Conservation (phyloP, 495 filamentous ascomycete species). For the Aspergillus homomorphus region DNA sequence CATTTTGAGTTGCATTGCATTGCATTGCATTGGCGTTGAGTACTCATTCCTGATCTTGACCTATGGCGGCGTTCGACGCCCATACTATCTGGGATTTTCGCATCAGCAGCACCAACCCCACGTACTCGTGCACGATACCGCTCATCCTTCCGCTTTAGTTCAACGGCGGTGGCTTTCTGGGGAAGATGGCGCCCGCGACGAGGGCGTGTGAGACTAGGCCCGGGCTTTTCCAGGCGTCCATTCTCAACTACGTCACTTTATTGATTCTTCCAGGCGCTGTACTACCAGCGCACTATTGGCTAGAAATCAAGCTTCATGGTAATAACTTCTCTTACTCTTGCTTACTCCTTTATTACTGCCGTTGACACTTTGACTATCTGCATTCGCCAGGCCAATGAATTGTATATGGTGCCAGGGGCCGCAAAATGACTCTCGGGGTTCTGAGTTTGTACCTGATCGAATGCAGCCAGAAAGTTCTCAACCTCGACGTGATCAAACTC, state of each 20-base stretch:
- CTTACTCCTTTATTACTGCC: neutral
- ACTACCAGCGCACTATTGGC: conserved; percentile 6
- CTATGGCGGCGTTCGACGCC: conserved; percentile 6
- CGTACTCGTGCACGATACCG: conserved; percentile 18
- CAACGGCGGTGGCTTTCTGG: conserved; percentile 12
- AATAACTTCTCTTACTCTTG: neutral
- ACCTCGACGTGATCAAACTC: neutral
- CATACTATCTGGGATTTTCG: conserved; percentile 11
- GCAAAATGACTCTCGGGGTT: neutral
- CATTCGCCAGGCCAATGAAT: neutral
- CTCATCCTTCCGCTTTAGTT: conserved; percentile 8
- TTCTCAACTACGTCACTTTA: conserved; percentile 22
- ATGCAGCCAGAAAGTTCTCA: neutral
- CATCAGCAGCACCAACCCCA: conserved; percentile 10
- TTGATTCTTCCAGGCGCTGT: conserved; percentile 12
- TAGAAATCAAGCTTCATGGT: conserved; percentile 1
- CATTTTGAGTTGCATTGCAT: conserved; percentile 30
- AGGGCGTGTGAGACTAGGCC: conserved; percentile 11
- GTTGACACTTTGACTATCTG: no score
- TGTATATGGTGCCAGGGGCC: neutral
- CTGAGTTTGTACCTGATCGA: neutral
- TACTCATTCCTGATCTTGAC: conserved; percentile 11
- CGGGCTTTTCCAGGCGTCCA: conserved; percentile 14
- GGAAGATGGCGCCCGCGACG: conserved; percentile 3
- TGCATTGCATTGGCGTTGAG: conserved; percentile 25